Base-by-base conservation (phyloP, 1,139 yeast genomes). In the Candida freyschussii region DNA sequence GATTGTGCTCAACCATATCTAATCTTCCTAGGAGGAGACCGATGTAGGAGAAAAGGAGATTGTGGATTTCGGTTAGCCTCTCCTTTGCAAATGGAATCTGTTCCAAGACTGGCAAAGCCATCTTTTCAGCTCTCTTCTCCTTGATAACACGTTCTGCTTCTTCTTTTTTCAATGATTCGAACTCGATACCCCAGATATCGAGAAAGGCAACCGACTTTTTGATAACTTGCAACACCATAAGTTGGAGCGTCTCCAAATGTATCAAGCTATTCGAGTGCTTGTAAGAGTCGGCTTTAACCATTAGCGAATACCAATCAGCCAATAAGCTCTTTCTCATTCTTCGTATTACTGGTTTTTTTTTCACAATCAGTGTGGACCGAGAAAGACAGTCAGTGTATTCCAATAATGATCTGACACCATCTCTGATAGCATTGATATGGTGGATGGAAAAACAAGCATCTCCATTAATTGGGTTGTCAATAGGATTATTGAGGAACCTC, bases 271-370 rank as follows among this genome's bases (percentile, higher is more conserved):
- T 67, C 1, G 94, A 78, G 33, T 84, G 79, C 51, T 81, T 78
- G 53, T 78, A 83, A 36, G 83, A 86, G 50, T 83, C 86, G 4
- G 96, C 96, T 48, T 83, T 81, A 8, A 82, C 74, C 72, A 89
- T 87, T 27, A 91, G 64, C 39, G 80, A 82, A 36, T 93, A 89
- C 82, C 96, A 83, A 53, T 89, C 96, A 1, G 95, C 89, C 27
- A 91, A 71, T 37, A 91, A 63, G 14, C 79, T 69, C 57, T 89
- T 89, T 45, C 98, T 70, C 39, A 82, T 69, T 46, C 75, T 79
- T 33, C 93, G 66, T 13, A 91, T 78, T 6, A 73, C 59, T 4
- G 87, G 85, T 29, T 78, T 70, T 39, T 73, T 69, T 41, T 78
- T 75, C 5, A 89, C 95, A 25, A 85, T 70, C 26, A 77, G 79